These are phyloP conservation scores for Cercophora sp. DNA, from an alignment of 495 filamentous ascomycete genomes.

Conservation along the genomic window DNA sequence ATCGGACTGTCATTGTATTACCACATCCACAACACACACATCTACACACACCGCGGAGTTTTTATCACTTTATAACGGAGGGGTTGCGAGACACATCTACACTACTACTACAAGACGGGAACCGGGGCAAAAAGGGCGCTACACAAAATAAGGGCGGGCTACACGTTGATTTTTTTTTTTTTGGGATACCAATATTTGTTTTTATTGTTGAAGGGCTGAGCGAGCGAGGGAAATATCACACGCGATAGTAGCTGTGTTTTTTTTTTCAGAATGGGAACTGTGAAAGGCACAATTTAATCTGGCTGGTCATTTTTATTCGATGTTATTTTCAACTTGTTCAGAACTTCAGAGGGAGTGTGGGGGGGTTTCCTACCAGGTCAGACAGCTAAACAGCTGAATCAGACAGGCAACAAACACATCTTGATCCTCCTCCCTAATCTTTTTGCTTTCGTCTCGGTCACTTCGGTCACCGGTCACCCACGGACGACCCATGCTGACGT, in stretches of 20 bases:
- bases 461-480: no score
- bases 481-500: no score
- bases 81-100: no score
- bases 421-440: no score
- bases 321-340: not conserved
- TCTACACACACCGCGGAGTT: not conserved
- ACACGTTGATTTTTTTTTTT: no score
- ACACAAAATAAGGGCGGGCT: no score
- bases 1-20: not conserved
- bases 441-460: no score
- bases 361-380: no score
- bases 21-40: not conserved
- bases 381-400: no score
- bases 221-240: not conserved
- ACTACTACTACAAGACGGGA: no score
- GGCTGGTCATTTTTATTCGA: not conserved
- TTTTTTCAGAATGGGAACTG: not conserved
- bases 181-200: not conserved
- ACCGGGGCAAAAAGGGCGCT: no score
- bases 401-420: no score
- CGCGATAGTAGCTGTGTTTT: not conserved
- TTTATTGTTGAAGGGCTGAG: not conserved
- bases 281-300: not conserved
- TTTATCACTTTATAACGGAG: not conserved
- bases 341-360: not conserved